A percentile compares a stretch with the other conserved stretches of the same genome.
Evolutionary conservation across 306 rosid genomes (phyloP).

Genomic region (Dalbergia cochinchinensis): DNA sequence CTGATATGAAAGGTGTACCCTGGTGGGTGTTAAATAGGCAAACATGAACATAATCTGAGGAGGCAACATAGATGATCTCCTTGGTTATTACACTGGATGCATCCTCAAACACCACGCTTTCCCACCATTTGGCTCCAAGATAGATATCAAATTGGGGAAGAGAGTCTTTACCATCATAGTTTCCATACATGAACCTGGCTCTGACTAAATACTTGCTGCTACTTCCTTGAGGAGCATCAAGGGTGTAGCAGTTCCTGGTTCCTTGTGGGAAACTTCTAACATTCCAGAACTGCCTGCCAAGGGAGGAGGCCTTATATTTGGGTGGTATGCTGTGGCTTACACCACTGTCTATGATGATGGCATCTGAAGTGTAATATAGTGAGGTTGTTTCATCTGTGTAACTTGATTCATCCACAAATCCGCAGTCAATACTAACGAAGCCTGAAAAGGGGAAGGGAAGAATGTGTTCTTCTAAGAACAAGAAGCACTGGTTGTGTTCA

Average conservation of each 20-base stretch:
- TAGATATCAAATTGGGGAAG: slow-evolving; percentile 53
- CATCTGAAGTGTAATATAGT: slow-evolving; percentile 49
- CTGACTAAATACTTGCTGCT: slow-evolving; percentile 48
- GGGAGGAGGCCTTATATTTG: slow-evolving; percentile 30
- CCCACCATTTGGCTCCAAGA: slow-evolving; percentile 53
- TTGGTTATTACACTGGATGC: slow-evolving; percentile 43
- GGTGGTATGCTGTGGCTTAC: slow-evolving; percentile 41
- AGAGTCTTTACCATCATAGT: slow-evolving; percentile 47
- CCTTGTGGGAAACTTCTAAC: slow-evolving; percentile 54
- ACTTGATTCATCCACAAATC: slow-evolving; percentile 46
- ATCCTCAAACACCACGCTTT: slow-evolving; percentile 41
- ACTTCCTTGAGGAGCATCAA: slow-evolving; percentile 46
- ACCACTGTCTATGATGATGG: slow-evolving; percentile 43
- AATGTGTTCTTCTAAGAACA: slow-evolving; percentile 11
- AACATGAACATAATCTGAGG: slow-evolving; percentile 51
- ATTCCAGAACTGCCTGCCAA: slow-evolving; percentile 51
- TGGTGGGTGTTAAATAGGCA: slow-evolving; percentile 47
- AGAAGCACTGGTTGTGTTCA: neutral
- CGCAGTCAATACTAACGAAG: slow-evolving; percentile 56
- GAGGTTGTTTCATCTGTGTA: slow-evolving; percentile 53
- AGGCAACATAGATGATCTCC: slow-evolving; percentile 51
- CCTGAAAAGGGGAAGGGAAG: slow-evolving; percentile 43
- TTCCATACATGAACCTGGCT: slow-evolving; percentile 53
- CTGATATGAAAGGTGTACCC: slow-evolving; percentile 61
- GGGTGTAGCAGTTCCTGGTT: slow-evolving; percentile 52